Conservation (phyloP, 2,329 filamentous ascomycete species). For the Aureobasidium melanogenum region DNA sequence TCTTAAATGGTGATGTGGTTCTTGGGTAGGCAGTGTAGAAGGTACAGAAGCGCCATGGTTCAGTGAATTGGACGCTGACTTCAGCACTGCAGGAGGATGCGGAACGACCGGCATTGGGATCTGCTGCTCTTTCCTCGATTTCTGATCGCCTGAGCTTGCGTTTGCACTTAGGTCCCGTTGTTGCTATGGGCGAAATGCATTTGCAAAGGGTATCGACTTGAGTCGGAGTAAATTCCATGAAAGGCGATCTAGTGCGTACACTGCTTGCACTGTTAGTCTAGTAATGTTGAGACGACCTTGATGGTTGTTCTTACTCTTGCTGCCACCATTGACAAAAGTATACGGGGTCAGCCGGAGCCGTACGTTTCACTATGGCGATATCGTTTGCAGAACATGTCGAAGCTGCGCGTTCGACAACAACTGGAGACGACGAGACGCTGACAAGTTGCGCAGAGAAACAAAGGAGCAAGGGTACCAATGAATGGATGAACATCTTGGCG, state of each 20-base stretch:
- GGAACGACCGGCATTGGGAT: background rate
- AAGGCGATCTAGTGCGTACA: background rate
- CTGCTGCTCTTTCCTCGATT: background rate
- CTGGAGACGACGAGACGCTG: background rate
- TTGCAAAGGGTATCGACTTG: slow-evolving; percentile 4
- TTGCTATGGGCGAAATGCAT: background rate
- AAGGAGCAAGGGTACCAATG: background rate
- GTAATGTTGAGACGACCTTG: background rate
- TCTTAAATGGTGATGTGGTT: background rate
- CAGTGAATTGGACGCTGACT: background rate
- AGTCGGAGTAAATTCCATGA: background rate
- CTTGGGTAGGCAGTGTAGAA: background rate
- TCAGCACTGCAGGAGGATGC: background rate
- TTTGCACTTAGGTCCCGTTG: background rate
- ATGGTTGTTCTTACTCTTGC: background rate
- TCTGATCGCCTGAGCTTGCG: background rate
- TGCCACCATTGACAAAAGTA: slow-evolving; percentile 7
- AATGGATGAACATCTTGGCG: background rate
- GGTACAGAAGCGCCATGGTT: slow-evolving; percentile 1
- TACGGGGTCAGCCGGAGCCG: background rate
- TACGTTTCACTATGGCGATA: background rate
- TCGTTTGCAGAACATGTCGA: slow-evolving; percentile 2
- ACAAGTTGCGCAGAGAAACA: background rate
- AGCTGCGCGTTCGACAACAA: background rate
- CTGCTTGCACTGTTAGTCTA: background rate